Evolutionary conservation across 805 yeast genomes (phyloP).

Genomic region (Spathaspora arborariae): DNA sequence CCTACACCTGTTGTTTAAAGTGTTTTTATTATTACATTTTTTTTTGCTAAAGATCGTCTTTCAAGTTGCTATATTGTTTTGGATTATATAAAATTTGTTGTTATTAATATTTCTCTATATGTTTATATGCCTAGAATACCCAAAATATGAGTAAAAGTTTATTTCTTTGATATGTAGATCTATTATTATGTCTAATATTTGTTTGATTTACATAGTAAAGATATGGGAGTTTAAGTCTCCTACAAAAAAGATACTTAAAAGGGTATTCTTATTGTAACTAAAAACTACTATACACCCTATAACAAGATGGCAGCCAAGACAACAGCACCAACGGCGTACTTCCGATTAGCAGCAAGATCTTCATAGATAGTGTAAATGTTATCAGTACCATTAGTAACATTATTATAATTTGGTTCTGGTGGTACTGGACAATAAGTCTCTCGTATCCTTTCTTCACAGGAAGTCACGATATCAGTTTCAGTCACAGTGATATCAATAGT

Average conservation of each 20-base stretch:
- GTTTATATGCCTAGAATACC: neutral
- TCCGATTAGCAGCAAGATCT: conserved; percentile 36
- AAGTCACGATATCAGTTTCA: conserved; percentile 47
- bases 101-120: neutral
- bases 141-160: neutral
- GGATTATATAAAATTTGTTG: neutral
- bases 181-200: too few species aligned
- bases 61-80: neutral
- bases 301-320: conserved; percentile 52
- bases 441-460: conserved; percentile 51
- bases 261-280: neutral
- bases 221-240: too few species aligned
- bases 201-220: too few species aligned
- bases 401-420: conserved; percentile 10
- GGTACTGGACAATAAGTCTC: conserved; percentile 38
- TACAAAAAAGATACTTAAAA: neutral
- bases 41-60: too few species aligned
- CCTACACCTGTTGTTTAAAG: too few species aligned
- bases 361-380: conserved; percentile 35
- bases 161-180: neutral
- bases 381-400: conserved; percentile 18
- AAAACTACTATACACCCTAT: conserved; percentile 27
- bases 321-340: conserved; percentile 43
- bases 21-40: too few species aligned
- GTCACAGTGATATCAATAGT: conserved; percentile 16